Conservation (phyloP, 2,329 filamentous ascomycete species). For the Diaporthe sp. region DNA sequence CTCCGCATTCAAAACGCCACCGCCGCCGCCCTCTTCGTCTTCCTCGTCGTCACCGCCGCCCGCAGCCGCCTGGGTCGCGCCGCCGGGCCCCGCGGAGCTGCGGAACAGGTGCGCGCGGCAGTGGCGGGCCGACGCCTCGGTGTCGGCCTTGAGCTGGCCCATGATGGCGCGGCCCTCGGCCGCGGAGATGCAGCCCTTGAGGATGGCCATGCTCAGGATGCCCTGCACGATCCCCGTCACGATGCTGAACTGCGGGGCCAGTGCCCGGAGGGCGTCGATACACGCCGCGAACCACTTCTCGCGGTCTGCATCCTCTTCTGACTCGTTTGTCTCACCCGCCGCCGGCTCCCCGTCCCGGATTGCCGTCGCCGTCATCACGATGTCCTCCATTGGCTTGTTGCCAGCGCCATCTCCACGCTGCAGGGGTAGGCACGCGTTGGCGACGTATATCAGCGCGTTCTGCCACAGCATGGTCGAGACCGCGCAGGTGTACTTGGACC, state of each 20-base stretch:
- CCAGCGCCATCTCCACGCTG: too few species aligned
- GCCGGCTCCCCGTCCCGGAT: background rate
- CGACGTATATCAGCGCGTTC: too few species aligned
- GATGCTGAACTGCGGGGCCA: slow-evolving; percentile 40
- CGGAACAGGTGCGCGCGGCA: background rate
- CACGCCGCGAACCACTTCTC: slow-evolving; percentile 43
- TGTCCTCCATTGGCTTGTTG: too few species aligned
- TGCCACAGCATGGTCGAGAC: too few species aligned
- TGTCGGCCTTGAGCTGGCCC: background rate
- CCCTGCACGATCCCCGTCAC: slow-evolving; percentile 40
- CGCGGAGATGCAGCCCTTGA: slow-evolving; percentile 31
- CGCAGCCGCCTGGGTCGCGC: background rate
- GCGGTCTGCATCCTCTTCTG: slow-evolving; percentile 33
- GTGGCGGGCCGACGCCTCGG: background rate
- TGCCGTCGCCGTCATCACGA: too few species aligned
- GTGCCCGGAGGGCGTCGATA: slow-evolving; percentile 40
- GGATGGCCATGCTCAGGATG: slow-evolving; percentile 41
- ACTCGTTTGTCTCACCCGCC: background rate
- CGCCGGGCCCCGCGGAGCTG: background rate
- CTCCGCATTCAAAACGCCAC: background rate
- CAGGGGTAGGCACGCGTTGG: too few species aligned
- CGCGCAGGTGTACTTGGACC: slow-evolving; percentile 26
- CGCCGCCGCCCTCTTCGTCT: background rate
- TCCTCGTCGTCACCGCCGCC: background rate
- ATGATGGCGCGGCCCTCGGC: too few species aligned